Conservation (phyloP, 176 grass and related monocot species). For the Coix lacrymajobi region DNA sequence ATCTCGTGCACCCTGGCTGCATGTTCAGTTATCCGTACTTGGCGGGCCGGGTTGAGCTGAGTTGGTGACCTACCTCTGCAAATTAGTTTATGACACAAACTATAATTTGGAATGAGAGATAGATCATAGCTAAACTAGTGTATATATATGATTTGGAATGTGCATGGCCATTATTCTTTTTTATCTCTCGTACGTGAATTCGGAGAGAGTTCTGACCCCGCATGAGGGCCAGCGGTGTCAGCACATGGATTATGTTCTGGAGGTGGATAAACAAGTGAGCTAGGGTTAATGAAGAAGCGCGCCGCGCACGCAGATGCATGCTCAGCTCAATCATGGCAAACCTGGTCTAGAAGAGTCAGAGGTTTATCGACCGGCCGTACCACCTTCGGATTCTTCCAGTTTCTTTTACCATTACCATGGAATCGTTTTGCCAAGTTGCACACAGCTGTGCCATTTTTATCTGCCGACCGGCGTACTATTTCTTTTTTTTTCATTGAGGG, state of each 20-base stretch:
- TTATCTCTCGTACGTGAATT: background rate
- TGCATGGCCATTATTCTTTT: background rate
- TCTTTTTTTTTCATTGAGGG: background rate
- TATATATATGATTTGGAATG: conserved; percentile 24
- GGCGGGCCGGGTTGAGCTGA: conserved; percentile 9
- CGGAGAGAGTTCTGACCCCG: conserved; percentile 1
- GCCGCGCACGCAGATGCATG: background rate
- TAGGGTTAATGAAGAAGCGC: background rate
- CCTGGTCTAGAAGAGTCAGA: conserved; percentile 14
- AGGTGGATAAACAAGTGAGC: conserved; percentile 16
- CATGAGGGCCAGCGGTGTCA: conserved; percentile 41
- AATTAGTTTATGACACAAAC: background rate
- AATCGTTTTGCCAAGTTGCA: background rate
- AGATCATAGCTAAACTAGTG: background rate
- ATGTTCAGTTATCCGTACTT: conserved; percentile 33
- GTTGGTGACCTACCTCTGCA: conserved; percentile 15
- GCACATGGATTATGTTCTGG: conserved; percentile 30
- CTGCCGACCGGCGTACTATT: background rate
- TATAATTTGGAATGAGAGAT: conserved; percentile 7
- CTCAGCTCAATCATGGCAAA: conserved; percentile 8
- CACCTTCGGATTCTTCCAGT: background rate
- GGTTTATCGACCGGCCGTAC: conserved; percentile 15
- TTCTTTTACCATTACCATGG: background rate
- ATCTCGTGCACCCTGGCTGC: background rate
- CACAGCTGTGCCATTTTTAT: background rate